phyloP scores from a whole-genome alignment of 768 basidiomycete genomes.

The Tephrocybe rancida region DNA sequence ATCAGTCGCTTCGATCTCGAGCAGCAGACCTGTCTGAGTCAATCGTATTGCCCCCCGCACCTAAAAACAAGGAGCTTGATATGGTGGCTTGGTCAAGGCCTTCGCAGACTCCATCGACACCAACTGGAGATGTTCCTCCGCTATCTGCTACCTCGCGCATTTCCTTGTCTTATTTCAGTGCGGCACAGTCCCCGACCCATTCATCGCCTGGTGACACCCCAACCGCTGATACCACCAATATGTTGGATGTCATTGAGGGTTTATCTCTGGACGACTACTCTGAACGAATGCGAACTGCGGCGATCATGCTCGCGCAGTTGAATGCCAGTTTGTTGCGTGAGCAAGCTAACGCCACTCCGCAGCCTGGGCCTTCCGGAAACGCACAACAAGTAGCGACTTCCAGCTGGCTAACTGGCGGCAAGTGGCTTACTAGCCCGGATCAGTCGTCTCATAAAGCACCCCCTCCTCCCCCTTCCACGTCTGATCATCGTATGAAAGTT shows the following conservation, averaged over 20 bases:
- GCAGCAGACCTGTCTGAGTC: constrained; percentile 83
- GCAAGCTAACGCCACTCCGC: constrained; percentile 29
- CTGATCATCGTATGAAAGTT: constrained; percentile 64
- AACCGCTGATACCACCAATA: constrained; percentile 12
- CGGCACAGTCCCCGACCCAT: constrained; percentile 6
- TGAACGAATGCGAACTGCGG: constrained; percentile 97
- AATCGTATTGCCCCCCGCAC: constrained; percentile 77
- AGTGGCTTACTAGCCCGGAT: constrained; percentile 42
- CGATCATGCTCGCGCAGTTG: constrained; percentile 96
- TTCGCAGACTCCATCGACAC: constrained; percentile 47
- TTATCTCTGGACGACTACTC: constrained; percentile 97
- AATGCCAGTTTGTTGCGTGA: constrained; percentile 78
- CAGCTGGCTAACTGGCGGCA: constrained; percentile 58
- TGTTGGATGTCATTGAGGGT: constrained; percentile 24
- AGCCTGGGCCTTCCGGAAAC: constrained; percentile 5
- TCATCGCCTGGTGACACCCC: constrained; percentile 10
- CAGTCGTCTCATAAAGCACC: constrained; percentile 13
- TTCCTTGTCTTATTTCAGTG: constrained; percentile 4
- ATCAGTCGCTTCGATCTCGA: constrained; percentile 69
- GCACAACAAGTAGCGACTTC: constrained; percentile 19
- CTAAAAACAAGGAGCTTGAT: constrained; percentile 90
- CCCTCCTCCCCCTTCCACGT: constrained; percentile 20
- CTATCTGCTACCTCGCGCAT: constrained; percentile 15
- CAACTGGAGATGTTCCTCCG: constrained; percentile 21
- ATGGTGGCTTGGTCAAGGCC: constrained; percentile 80